A percentile compares a stretch with the other conserved stretches of the same genome.
These are phyloP conservation scores for Eimeria mitis DNA, from an alignment of 169 alveolate species.

Conservation along the genomic window DNA sequence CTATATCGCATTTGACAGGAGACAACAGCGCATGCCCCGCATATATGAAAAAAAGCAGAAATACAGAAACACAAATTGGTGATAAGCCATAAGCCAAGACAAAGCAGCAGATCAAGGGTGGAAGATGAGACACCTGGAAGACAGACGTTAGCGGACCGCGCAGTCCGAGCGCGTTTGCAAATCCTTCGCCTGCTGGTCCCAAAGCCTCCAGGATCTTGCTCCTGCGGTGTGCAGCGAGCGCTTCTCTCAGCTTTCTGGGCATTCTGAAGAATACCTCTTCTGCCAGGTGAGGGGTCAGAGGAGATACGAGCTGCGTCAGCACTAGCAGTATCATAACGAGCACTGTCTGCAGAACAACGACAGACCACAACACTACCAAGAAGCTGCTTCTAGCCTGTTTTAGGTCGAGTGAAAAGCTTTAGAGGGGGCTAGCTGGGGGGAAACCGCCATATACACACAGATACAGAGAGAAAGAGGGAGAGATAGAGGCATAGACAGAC, in stretches of 20 bases:
- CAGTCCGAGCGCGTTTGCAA: slow-evolving; percentile 26
- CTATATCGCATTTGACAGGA: neutral
- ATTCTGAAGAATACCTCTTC: slow-evolving; percentile 76
- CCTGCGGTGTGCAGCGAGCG: slow-evolving; percentile 29
- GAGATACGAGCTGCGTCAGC: slow-evolving; percentile 68
- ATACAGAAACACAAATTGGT: neutral
- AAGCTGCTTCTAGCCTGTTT: neutral
- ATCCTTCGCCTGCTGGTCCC: neutral
- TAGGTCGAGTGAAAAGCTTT: neutral
- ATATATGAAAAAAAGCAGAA: neutral
- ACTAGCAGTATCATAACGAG: slow-evolving; percentile 40
- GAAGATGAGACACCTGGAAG: slow-evolving; percentile 25
- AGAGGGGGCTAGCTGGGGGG: neutral
- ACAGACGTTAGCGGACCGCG: slow-evolving; percentile 13
- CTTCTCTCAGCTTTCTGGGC: slow-evolving; percentile 48
- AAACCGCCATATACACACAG: neutral
- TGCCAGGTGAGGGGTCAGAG: slow-evolving; percentile 78
- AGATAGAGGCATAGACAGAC: neutral
- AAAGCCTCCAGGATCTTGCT: slow-evolving; percentile 18
- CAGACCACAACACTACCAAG: neutral
- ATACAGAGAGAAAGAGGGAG: neutral
- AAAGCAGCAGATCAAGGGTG: neutral
- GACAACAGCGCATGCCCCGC: neutral
- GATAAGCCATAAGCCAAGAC: neutral
- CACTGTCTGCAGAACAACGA: slow-evolving; percentile 58